Base-by-base conservation (phyloP, 257 asterid species). In the Leptodermis oblonga region DNA sequence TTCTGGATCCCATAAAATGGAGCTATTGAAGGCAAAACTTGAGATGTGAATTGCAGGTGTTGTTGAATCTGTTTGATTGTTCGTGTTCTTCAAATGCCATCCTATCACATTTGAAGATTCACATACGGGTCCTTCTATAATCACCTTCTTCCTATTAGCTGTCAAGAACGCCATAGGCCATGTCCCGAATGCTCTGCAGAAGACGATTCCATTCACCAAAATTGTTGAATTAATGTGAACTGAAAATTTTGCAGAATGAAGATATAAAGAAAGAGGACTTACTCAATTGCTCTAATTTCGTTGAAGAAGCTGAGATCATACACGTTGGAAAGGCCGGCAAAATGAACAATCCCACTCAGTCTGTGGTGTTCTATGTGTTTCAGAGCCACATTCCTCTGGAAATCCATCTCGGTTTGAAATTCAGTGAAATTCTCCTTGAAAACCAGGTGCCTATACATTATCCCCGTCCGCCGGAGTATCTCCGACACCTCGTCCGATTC, bases 1-100 rank as follows among this genome's bases (percentile, higher is more conserved):
- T 73, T 92, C 96, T 2, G 98, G 97, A 83, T 92, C 98, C 98
- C 98, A 92, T 20, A 92, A 92, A 68, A 90, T 84, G 5, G 98
- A 92, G 74, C 93, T 92, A 65, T 90, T 92, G 81, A 92, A 92
- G 10, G 97, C 97, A 77, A 93, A 88, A 49, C 86, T 87, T 22
- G 98, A 90, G 73, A 90, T 81, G 43, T 81, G 95, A 74, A 92
- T 82, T 18, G 86, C 77, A 63, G 86, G 86, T 13, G 22, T 72
- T 36, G 33, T 60, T 26, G 9, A 69, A 59, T 67, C 84, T 55
- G 87, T 86, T 62, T 39, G 8, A 77, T 87, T 86, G 53, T 80
- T 84, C 84, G 59, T 70, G 73, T 71, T 85, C 74, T 85, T 92
- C 87, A 90, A 74, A 84, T 92, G 97, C 98, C 98, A 92, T 70